phyloP scores from a whole-genome alignment of 768 basidiomycete species.

The Lyophyllum decastes region DNA sequence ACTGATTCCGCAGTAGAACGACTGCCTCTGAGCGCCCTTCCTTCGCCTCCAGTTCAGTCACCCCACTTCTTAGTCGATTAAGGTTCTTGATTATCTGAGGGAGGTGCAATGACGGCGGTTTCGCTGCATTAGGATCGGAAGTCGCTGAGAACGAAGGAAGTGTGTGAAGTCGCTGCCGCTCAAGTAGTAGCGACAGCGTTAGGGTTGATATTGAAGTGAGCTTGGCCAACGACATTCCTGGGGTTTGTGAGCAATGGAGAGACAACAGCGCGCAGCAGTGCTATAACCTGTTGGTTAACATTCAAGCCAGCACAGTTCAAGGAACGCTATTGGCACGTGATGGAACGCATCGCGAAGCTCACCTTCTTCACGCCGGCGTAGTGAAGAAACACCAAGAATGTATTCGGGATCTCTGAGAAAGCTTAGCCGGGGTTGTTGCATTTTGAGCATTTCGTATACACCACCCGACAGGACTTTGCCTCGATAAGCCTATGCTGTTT shows the following conservation, averaged over 20 bases:
- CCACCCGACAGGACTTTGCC: too few relatives aligned
- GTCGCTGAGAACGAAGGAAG: constrained; percentile 38
- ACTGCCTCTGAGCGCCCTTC: constrained; percentile 52
- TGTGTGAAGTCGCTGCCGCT: constrained; percentile 77
- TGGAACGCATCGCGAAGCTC: not conserved
- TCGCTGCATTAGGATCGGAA: constrained; percentile 21
- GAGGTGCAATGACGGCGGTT: constrained; percentile 45
- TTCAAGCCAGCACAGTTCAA: too few relatives aligned
- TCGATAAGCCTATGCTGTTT: too few relatives aligned
- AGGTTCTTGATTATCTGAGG: constrained; percentile 78
- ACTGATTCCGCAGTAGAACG: constrained; percentile 63
- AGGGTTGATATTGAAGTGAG: constrained; percentile 77
- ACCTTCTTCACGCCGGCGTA: too few relatives aligned
- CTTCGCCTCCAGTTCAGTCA: constrained; percentile 59
- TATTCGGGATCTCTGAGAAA: too few relatives aligned
- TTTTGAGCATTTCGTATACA: too few relatives aligned
- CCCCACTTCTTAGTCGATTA: constrained; percentile 63
- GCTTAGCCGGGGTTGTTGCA: too few relatives aligned
- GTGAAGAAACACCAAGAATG: too few relatives aligned
- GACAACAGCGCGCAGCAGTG: not conserved
- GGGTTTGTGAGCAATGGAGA: not conserved
- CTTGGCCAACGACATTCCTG: constrained; percentile 52
- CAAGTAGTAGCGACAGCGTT: constrained; percentile 79
- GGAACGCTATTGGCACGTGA: not conserved
- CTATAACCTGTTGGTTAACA: not conserved